These are phyloP conservation scores for Tricholoma hemisulphureum DNA, from an alignment of 768 basidiomycete genomes.

Conservation along the genomic window DNA sequence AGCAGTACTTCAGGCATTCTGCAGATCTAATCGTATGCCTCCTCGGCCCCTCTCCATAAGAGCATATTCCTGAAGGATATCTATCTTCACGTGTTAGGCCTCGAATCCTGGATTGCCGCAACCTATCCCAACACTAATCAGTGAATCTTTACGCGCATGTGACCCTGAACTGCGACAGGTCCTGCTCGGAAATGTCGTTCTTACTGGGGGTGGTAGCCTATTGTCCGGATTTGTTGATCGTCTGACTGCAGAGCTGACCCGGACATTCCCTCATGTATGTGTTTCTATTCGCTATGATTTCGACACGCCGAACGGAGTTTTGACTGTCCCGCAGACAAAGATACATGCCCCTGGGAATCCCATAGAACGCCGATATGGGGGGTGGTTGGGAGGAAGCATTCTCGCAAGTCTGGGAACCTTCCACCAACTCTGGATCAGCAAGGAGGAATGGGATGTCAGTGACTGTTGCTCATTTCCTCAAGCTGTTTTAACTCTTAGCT, in stretches of 20 bases:
- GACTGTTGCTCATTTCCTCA: constrained; percentile 2
- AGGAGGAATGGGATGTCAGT: constrained; percentile 87
- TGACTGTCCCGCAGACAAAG: constrained; percentile 56
- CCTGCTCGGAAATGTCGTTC: constrained; percentile 88
- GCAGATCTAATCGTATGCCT: constrained; percentile 49
- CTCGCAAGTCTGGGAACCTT: constrained; percentile 94
- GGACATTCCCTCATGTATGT: constrained; percentile 72
- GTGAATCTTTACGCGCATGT: constrained; percentile 75
- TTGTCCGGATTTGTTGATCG: constrained; percentile 86
- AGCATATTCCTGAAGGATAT: not conserved
- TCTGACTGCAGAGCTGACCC: constrained; percentile 69
- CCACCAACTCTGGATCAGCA: constrained; percentile 95
- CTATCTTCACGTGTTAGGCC: constrained; percentile 27
- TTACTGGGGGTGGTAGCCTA: constrained; percentile 91
- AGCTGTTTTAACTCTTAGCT: constrained; percentile 4
- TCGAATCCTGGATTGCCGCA: constrained; percentile 71
- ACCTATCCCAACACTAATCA: constrained; percentile 73
- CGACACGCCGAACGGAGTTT: not conserved
- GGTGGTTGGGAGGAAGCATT: constrained; percentile 96
- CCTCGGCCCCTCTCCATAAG: not conserved
- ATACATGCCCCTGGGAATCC: constrained; percentile 91
- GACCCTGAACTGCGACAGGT: constrained; percentile 91
- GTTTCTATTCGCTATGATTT: not conserved
- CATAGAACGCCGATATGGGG: constrained; percentile 84
- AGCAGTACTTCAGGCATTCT: constrained; percentile 84